Conservation (phyloP, 768 basidiomycete species). For the Termitomyces sp. region DNA sequence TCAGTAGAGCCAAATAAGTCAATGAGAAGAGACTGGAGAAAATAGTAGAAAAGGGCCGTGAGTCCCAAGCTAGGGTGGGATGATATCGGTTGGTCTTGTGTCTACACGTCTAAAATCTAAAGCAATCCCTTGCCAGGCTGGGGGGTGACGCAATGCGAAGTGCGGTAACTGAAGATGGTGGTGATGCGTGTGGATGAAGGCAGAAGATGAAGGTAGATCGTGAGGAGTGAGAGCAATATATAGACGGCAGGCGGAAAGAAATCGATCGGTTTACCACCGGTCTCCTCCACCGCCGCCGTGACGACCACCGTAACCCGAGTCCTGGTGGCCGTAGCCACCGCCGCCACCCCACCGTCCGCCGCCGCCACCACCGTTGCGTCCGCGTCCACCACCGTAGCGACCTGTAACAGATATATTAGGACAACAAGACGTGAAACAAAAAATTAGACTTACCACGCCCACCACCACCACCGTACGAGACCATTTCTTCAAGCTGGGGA, state of each 20-base stretch:
- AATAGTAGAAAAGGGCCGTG: not conserved
- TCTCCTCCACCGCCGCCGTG: conserved; percentile 31
- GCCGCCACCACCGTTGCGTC: conserved; percentile 38
- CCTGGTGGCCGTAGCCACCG: conserved; percentile 40
- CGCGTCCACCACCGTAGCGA: conserved; percentile 56
- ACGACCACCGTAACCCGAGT: conserved; percentile 40
- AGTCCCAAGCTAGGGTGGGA: conserved; percentile 6
- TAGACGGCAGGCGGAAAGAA: not conserved
- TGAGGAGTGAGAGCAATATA: not conserved
- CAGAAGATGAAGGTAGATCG: not conserved
- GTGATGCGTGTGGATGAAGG: not conserved
- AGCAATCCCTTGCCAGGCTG: conserved; percentile 11
- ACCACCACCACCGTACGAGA: conserved; percentile 70
- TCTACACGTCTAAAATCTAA: conserved; percentile 21
- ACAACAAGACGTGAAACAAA: conserved; percentile 3
- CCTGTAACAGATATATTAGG: conserved; percentile 31
- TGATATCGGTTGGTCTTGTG: conserved; percentile 14
- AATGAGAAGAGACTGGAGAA: conserved; percentile 1
- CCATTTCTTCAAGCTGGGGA: conserved; percentile 91
- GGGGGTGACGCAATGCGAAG: not conserved
- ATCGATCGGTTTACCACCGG: conserved; percentile 21
- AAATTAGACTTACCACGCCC: conserved; percentile 52
- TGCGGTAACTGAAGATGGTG: not conserved
- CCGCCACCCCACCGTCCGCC: conserved; percentile 45
- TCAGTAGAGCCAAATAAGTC: conserved; percentile 3